Evolutionary conservation across 2,329 filamentous ascomycete species (phyloP).

Genomic region (Metarhizium rileyi): DNA sequence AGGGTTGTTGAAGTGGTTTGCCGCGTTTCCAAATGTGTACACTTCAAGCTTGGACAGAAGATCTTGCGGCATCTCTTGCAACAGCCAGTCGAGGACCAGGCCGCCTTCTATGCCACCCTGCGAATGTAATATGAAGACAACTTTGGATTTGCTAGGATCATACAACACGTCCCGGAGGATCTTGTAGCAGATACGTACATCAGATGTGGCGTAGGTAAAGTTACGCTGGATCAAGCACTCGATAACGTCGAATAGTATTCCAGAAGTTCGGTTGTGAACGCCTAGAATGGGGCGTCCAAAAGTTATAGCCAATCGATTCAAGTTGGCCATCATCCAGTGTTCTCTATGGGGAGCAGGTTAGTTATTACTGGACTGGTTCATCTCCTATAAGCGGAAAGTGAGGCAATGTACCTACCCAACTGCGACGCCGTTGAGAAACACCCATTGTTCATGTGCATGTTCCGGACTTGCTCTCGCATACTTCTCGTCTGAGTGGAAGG

Average conservation of each 20-base stretch:
- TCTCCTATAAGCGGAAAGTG: neutral
- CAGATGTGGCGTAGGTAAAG: conserved; percentile 60
- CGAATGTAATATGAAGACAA: conserved; percentile 66
- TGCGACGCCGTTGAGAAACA: conserved; percentile 69
- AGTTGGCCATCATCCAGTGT: conserved; percentile 60
- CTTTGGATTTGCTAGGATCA: conserved; percentile 51
- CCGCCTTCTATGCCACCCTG: conserved; percentile 69
- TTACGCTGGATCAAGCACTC: conserved; percentile 71
- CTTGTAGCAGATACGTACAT: conserved; percentile 53
- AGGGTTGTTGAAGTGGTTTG: conserved; percentile 77
- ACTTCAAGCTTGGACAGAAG: conserved; percentile 62
- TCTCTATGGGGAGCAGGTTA: conserved; percentile 25
- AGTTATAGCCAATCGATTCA: conserved; percentile 61
- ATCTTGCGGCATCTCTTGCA: conserved; percentile 59
- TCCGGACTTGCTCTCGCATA: conserved; percentile 39
- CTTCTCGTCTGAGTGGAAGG: conserved; percentile 42
- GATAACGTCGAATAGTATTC: conserved; percentile 66
- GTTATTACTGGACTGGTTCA: neutral
- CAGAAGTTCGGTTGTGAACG: conserved; percentile 66
- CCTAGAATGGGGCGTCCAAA: conserved; percentile 63
- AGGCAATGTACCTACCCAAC: conserved; percentile 38
- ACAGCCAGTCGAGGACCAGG: conserved; percentile 65
- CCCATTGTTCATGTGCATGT: conserved; percentile 59
- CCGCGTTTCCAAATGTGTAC: conserved; percentile 68
- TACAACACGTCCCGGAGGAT: conserved; percentile 55